Evolutionary conservation across 1,284 basidiomycete species (phyloP).

Genomic region (Tilletia caries): DNA sequence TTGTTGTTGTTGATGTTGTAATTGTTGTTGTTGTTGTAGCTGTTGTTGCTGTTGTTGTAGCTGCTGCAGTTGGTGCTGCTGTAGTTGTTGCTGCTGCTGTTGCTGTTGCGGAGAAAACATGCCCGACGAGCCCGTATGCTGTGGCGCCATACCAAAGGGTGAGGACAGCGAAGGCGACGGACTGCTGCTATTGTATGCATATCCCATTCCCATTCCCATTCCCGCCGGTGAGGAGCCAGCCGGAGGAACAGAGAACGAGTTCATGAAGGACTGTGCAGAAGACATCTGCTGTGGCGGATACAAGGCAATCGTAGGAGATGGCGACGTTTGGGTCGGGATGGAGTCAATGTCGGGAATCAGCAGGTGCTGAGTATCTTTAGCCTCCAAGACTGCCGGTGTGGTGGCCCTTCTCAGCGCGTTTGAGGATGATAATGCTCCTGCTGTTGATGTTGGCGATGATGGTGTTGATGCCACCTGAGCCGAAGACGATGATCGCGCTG

Average conservation of each 20-base stretch:
- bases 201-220: constrained; percentile 2
- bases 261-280: constrained; percentile 6
- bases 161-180: not conserved
- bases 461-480: not conserved
- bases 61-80: too few relatives aligned
- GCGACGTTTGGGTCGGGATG: not conserved
- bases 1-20: not conserved
- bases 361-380: not conserved
- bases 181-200: not conserved
- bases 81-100: too few relatives aligned
- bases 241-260: not conserved
- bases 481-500: not conserved
- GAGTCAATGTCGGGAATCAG: constrained; percentile 6
- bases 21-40: not conserved
- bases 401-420: not conserved
- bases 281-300: constrained; percentile 6
- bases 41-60: too few relatives aligned
- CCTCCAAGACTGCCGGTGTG: not conserved
- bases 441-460: not conserved
- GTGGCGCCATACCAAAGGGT: not conserved
- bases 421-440: not conserved
- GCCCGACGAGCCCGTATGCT: too few relatives aligned
- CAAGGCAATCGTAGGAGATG: constrained; percentile 1
- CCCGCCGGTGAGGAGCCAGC: not conserved
- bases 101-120: too few relatives aligned